Evolutionary conservation across 2,329 filamentous ascomycete species (phyloP).

Genomic region (Fusarium sp.): DNA sequence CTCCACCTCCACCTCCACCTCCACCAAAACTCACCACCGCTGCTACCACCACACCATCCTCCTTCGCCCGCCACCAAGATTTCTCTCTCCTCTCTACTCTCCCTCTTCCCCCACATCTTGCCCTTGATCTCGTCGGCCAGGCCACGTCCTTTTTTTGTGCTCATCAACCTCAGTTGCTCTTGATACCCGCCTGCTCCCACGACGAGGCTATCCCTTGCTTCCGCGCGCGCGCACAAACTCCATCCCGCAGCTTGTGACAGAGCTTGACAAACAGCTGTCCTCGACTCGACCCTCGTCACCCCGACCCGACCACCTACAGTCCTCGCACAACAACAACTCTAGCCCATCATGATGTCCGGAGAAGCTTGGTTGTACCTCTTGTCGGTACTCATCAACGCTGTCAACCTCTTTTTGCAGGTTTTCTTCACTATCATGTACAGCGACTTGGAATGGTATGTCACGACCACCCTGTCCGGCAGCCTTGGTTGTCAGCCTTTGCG

Average conservation of each 20-base stretch:
- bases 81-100: constrained; percentile 36
- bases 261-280: constrained; percentile 44
- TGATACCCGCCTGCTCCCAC: constrained; percentile 13
- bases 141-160: constrained; percentile 21
- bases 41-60: constrained; percentile 39
- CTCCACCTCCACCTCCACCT: constrained; percentile 39
- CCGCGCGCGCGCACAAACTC: constrained; percentile 14
- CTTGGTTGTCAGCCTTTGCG: constrained; percentile 27
- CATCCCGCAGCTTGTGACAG: constrained; percentile 39
- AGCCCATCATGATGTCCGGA: constrained; percentile 75
- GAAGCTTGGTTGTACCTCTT: constrained; percentile 98
- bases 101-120: constrained; percentile 27
- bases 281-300: constrained; percentile 32
- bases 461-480: constrained; percentile 13
- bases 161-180: constrained; percentile 2
- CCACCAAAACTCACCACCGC: constrained; percentile 41
- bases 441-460: constrained; percentile 93
- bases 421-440: constrained; percentile 99
- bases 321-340: constrained; percentile 21
- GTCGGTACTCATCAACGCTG: constrained; percentile 98
- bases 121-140: constrained; percentile 22
- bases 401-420: constrained; percentile 99
- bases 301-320: constrained; percentile 18
- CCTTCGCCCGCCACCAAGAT: constrained; percentile 39
- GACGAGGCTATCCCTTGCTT: constrained; percentile 31